Percentiles rank a stretch among this genome's conserved stretches.
These are phyloP conservation scores for Haplosporangium sp. DNA, from an alignment of 371 early-diverging fungal species.

Conservation along the genomic window DNA sequence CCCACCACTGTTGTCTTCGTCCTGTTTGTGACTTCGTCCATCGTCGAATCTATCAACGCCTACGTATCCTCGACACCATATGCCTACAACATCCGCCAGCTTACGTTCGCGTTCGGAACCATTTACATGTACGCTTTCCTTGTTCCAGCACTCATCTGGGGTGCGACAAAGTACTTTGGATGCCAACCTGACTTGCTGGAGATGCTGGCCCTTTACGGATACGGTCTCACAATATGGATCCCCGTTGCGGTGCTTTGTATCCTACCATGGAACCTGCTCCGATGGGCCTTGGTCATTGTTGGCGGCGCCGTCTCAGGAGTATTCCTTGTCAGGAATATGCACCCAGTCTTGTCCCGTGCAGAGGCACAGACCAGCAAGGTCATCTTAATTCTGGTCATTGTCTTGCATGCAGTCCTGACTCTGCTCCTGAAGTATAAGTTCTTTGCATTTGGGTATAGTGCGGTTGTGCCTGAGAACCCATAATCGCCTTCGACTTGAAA, in stretches of 20 bases:
- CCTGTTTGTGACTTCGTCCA: conserved; percentile 90
- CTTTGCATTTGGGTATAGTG: conserved; percentile 53
- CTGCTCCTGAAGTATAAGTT: conserved; percentile 86
- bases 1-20: conserved; percentile 92
- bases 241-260: conserved; percentile 81
- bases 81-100: conserved; percentile 81
- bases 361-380: conserved; percentile 74
- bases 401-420: conserved; percentile 77
- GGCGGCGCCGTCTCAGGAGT: conserved; percentile 24
- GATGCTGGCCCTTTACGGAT: conserved; percentile 90
- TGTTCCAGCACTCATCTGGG: conserved; percentile 84
- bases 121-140: conserved; percentile 85
- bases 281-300: conserved; percentile 31
- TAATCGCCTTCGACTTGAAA: no score
- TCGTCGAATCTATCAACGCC: conserved; percentile 86
- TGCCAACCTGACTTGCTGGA: conserved; percentile 85
- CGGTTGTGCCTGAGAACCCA: no score
- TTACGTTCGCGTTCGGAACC: conserved; percentile 82
- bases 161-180: conserved; percentile 85
- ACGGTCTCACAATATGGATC: conserved; percentile 91
- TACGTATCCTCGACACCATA: conserved; percentile 65
- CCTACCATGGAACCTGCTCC: conserved; percentile 15
- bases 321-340: conserved; percentile 62
- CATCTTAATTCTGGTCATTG: conserved; percentile 73
- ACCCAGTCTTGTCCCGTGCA: conserved; percentile 71